These are phyloP conservation scores for Pestalotiopsis sp. DNA, from an alignment of 2,329 filamentous ascomycete genomes.

Conservation along the genomic window DNA sequence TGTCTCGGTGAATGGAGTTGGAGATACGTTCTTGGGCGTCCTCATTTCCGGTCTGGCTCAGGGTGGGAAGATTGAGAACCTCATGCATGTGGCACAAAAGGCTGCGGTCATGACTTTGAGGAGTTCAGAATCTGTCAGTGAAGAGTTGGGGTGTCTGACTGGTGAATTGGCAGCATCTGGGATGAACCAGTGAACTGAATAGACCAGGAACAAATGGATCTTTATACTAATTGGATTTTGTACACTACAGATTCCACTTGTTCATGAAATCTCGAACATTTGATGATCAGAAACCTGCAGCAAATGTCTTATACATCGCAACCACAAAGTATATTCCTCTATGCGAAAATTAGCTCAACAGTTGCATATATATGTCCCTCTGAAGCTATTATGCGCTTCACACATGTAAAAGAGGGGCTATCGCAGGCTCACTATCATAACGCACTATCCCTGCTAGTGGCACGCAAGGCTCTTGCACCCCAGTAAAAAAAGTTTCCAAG, in stretches of 20 bases:
- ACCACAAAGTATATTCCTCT: background rate
- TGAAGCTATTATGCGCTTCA: background rate
- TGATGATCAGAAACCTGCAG: too few species aligned
- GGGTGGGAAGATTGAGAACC: slow-evolving; percentile 53
- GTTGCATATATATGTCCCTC: background rate
- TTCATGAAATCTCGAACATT: background rate
- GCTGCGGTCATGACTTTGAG: slow-evolving; percentile 79
- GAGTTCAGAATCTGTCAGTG: slow-evolving; percentile 72
- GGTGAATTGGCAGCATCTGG: slow-evolving; percentile 32
- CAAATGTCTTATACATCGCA: too few species aligned
- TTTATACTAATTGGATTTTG: background rate
- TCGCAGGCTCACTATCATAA: background rate
- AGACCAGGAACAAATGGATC: background rate
- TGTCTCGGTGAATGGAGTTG: slow-evolving; percentile 90
- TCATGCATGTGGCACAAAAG: slow-evolving; percentile 79
- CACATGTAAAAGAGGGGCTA: slow-evolving; percentile 2
- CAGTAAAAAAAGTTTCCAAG: slow-evolving; percentile 12
- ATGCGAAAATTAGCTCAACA: background rate
- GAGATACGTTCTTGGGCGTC: slow-evolving; percentile 88
- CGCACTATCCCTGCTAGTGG: slow-evolving; percentile 3
- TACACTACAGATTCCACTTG: background rate
- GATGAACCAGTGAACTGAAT: background rate
- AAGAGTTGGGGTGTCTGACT: slow-evolving; percentile 49
- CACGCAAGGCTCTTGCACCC: slow-evolving; percentile 9
- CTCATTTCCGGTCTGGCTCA: slow-evolving; percentile 75